Evolutionary conservation across 2,329 filamentous ascomycete species (phyloP), one percentile per base, ranked within the genome.

Genomic region (Periconia sp.): DNA sequence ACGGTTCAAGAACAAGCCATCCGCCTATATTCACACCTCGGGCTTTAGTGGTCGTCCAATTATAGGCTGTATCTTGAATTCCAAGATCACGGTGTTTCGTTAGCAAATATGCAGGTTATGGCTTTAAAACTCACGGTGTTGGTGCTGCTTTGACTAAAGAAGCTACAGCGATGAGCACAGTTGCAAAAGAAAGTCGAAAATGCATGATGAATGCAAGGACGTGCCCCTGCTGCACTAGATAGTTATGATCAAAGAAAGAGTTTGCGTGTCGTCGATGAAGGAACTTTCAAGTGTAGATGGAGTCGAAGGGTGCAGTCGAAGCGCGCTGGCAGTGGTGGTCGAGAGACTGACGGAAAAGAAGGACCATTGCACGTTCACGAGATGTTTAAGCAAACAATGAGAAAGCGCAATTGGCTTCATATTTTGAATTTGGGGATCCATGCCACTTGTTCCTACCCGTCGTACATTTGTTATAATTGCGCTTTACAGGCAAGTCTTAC

Each of bases 1-100:
- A 64, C 54, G 62, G 54, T 45, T 69, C 65, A 4, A 66, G 45
- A 5, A 69, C 62, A 7, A 69, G 55, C 65, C 64, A 69, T 8
- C 64, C 63, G 17, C 65, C 65, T 9, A 69, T 56, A 22, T 68
- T 69, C 19, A 68, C 62, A 5, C 64, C 65, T 12, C 59, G 54
- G 12, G 67, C 72, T 45, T 73, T 76, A 18, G 70, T 67, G 11
- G 53, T 59, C n/a, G 73, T 73, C 71, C 75, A 81, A 19, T 67
- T 52, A 43, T 55, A 68, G 18, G 48, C 44, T 26, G 62, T 54
- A n/a, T 42, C n/a, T 32, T 59, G 44, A 19, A 52, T 44, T 7
- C 39, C 19, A 13, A 48, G 24, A 15, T 11, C 21, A 5, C 5
- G 2, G 4, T 15, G 23, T 54, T 24, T 15, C 32, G 15, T 16